These are phyloP conservation scores for Daphne laureola DNA, from an alignment of 441 rosid genomes.

Conservation along the genomic window DNA sequence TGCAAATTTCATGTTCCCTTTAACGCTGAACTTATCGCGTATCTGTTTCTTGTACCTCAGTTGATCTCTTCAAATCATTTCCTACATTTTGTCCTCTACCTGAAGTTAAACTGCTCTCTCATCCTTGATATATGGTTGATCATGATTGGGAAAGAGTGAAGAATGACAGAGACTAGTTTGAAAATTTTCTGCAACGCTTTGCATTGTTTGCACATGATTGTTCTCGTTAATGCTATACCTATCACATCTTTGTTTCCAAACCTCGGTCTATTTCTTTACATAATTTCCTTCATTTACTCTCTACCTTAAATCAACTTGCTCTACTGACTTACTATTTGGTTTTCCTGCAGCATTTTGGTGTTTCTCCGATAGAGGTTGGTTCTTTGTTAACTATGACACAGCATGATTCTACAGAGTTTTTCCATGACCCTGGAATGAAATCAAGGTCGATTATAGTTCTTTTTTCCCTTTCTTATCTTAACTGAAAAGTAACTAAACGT, in stretches of 20 bases:
- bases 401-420: conserved; percentile 67
- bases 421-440: conserved; percentile 83
- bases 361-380: conserved; percentile 84
- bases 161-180: neutral
- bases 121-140: no score
- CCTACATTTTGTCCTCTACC: no score
- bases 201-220: conserved; percentile 2
- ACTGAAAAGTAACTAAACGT: neutral
- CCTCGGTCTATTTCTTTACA: no score
- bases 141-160: neutral
- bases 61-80: no score
- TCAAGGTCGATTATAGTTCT: conserved; percentile 42
- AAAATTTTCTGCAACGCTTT: conserved; percentile 5
- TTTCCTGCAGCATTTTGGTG: conserved; percentile 61
- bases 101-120: neutral
- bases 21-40: neutral
- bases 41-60: neutral
- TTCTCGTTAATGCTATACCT: neutral
- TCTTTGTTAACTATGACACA: conserved; percentile 71
- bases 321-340: neutral
- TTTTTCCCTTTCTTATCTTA: neutral
- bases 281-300: no score
- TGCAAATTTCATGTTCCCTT: neutral
- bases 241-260: neutral
- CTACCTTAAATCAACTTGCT: neutral